These are phyloP conservation scores for Cyclotella distinguenda DNA, from an alignment of 108 stramenopile genomes.

Conservation along the genomic window DNA sequence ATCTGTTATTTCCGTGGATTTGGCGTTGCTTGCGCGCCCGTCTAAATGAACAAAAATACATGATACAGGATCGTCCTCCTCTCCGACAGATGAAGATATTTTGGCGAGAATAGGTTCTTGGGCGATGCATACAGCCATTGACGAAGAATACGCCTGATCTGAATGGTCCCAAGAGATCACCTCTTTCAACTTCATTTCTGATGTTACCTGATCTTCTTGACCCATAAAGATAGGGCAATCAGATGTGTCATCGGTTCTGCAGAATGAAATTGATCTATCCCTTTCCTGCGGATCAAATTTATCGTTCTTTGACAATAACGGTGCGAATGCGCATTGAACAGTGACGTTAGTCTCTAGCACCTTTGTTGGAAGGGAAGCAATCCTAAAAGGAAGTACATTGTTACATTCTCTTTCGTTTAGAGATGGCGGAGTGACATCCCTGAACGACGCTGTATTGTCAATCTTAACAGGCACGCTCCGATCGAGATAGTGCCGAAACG, in stretches of 20 bases:
- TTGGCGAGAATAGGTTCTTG: slow-evolving; percentile 31
- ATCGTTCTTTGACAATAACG: not conserved
- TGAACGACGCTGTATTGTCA: slow-evolving; percentile 7
- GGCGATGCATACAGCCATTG: slow-evolving; percentile 35
- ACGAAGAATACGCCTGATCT: not conserved
- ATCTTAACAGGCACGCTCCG: slow-evolving; percentile 37
- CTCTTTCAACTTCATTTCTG: slow-evolving; percentile 34
- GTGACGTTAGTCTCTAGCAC: slow-evolving; percentile 24
- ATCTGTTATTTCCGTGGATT: not conserved
- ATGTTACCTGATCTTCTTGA: slow-evolving; percentile 47
- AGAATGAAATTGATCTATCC: slow-evolving; percentile 17
- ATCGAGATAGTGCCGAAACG: slow-evolving; percentile 28
- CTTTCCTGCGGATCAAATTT: not conserved
- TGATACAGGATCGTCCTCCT: not conserved
- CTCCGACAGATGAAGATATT: not conserved
- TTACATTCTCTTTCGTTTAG: not conserved
- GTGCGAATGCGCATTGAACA: slow-evolving; percentile 31
- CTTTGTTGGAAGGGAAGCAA: slow-evolving; percentile 21
- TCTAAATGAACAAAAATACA: slow-evolving; percentile 13
- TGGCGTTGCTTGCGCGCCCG: slow-evolving; percentile 12
- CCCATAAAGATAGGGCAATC: slow-evolving; percentile 35
- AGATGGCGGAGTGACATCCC: slow-evolving; percentile 1
- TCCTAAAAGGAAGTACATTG: not conserved
- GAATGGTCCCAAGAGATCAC: slow-evolving; percentile 10
- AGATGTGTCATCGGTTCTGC: not conserved